A percentile compares a stretch with the other conserved stretches of the same genome.
phyloP scores from a whole-genome alignment of 2,329 filamentous ascomycete species.

The Neopestalotiopsis clavispora region DNA sequence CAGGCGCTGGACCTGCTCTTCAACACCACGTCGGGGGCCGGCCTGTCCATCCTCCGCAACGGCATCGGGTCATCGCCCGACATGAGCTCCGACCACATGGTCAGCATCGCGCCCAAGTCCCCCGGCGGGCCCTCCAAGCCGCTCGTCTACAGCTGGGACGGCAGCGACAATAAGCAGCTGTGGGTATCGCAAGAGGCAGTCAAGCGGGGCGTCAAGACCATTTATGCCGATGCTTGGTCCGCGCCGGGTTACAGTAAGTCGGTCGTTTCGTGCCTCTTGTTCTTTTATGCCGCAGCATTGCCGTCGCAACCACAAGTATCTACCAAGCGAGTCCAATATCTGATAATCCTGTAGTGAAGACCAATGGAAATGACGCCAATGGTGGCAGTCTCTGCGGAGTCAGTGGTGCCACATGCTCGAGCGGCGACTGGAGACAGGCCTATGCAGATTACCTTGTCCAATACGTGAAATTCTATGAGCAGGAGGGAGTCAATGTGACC shows the following conservation, averaged over 20 bases:
- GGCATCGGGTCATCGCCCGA: slow-evolving; percentile 34
- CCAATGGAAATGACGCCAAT: slow-evolving; percentile 40
- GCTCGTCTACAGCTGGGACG: slow-evolving; percentile 46
- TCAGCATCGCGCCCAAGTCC: slow-evolving; percentile 43
- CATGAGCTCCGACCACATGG: slow-evolving; percentile 27
- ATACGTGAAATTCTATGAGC: slow-evolving; percentile 42
- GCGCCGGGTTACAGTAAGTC: slow-evolving; percentile 40
- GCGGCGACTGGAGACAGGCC: slow-evolving; percentile 45
- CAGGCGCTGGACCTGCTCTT: slow-evolving; percentile 39
- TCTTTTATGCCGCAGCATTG: background rate
- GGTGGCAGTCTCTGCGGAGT: slow-evolving; percentile 44
- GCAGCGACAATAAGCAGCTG: slow-evolving; percentile 49
- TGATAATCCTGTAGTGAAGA: slow-evolving; percentile 36
- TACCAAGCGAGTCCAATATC: background rate
- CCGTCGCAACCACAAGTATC: background rate
- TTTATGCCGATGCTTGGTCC: slow-evolving; percentile 46
- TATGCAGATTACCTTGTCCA: slow-evolving; percentile 50
- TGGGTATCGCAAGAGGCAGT: slow-evolving; percentile 50
- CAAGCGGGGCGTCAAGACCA: slow-evolving; percentile 35
- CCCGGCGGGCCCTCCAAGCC: slow-evolving; percentile 39
- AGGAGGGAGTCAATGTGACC: slow-evolving; percentile 35
- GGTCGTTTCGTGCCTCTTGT: background rate
- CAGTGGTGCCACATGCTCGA: slow-evolving; percentile 32
- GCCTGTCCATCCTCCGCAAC: slow-evolving; percentile 42
- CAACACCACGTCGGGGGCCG: slow-evolving; percentile 38